These are phyloP conservation scores for Fusarium devonianum DNA, from an alignment of 2,329 filamentous ascomycete genomes.

Conservation along the genomic window DNA sequence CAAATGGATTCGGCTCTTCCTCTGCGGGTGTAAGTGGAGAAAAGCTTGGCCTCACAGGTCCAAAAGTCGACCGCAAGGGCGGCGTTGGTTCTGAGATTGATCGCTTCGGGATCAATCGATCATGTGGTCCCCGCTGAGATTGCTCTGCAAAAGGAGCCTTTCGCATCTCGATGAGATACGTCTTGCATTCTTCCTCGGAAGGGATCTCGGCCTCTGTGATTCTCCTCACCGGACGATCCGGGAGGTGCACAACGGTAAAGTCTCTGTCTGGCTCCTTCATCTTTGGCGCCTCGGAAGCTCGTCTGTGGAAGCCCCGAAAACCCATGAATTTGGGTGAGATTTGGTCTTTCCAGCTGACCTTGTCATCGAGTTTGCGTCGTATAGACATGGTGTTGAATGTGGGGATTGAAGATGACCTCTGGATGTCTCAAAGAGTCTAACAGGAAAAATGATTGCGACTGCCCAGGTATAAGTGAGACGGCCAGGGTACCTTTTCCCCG, in stretches of 20 bases:
- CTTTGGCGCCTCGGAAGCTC: conserved; percentile 30
- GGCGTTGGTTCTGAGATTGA: too few relatives aligned
- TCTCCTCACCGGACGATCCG: conserved; percentile 33
- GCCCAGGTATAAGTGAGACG: neutral
- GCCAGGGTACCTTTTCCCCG: neutral
- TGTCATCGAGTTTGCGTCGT: conserved; percentile 27
- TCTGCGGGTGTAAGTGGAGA: conserved; percentile 26
- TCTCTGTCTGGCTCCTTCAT: conserved; percentile 8
- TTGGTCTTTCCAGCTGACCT: conserved; percentile 36
- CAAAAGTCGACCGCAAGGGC: conserved; percentile 25
- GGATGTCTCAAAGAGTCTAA: neutral
- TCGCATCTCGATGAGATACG: conserved; percentile 23
- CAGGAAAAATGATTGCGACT: neutral
- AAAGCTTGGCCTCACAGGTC: conserved; percentile 18
- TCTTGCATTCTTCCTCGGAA: conserved; percentile 35
- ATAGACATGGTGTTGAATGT: conserved; percentile 26
- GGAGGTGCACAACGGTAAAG: conserved; percentile 36
- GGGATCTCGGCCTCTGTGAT: conserved; percentile 34
- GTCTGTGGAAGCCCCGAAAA: conserved; percentile 31
- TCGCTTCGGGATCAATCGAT: too few relatives aligned
- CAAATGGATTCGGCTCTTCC: conserved; percentile 18
- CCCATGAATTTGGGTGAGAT: conserved; percentile 26
- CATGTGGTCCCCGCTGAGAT: conserved; percentile 11
- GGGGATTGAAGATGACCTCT: neutral
- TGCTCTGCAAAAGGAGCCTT: conserved; percentile 27